Base-by-base conservation (phyloP, 2,329 filamentous ascomycete species). In the Penicillium olsonii region DNA sequence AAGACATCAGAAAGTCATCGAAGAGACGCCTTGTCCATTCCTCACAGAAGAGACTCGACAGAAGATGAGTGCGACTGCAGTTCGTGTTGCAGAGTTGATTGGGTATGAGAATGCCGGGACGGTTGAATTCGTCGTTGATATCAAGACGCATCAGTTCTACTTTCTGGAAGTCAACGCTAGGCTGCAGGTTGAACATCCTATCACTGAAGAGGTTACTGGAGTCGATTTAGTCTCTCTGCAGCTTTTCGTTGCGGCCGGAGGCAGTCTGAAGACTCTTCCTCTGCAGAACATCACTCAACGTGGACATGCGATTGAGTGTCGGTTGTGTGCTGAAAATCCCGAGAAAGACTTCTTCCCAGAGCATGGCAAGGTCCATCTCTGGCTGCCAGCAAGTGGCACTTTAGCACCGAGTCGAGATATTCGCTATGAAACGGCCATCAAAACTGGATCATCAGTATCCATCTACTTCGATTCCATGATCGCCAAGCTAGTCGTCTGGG, bases 1-100 rank as follows among this genome's bases (percentile, higher is more conserved):
- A 7, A 65, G 78, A 1, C 72, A 80, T 45, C 77, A 80, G 48
- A 80, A 80, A 48, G 68, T 80, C 2, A 64, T 80, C 0, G 78
- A 80, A 43, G 75, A 78, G 58, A 68, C 67, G 3, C 75, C 75
- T 0, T 69, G 67, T 2, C 42, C 59, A 0, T 67, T 70, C 34
- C 60, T 76, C 0, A 65, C 64, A 0, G 46, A 49, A 7, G 54
- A 57, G 1, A 53, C 68, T 1, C 57, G 71, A 0, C 31, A 58
- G 8, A 56, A 60, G 12, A 72, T 78, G 61, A 65, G 62, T 10
- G 60, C 57, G 1, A 64, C 68, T 15, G 75, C 76, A 12, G 33
- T 44, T 6, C 33, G 42, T 0, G 24, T 44, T 3, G 42, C 42
- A 11, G 24, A 31, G 10, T 24, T 44, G 4, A 44, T 44, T 22